Evolutionary conservation across 345 rosid genomes (phyloP), one percentile per base, ranked within the genome.

Genomic region (Abelmoschus esculentus): DNA sequence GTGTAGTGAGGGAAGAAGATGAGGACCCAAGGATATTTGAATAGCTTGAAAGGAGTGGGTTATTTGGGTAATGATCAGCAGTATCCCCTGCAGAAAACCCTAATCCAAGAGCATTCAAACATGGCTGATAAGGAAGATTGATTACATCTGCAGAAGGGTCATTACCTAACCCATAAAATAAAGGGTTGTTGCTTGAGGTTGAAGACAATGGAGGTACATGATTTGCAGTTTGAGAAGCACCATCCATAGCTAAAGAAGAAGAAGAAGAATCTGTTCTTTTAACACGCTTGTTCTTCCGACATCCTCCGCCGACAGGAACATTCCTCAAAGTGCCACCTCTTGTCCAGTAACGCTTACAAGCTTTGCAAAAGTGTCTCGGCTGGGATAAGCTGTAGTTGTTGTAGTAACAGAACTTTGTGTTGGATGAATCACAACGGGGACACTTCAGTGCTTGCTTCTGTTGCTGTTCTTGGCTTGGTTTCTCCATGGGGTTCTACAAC

Each of bases 401-500:
- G 81, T 85, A 89, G 86, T 89, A 89, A 60, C 93, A 89, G 72
- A 87, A 87, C 78, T 89, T 89, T 12, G 92, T 87, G 84, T 87
- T 89, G 0, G 88, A 80, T 0, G 96, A 89, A 42, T 89, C 89
- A 53, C 95, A 89, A 18, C 95, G 91, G 52, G 95, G 95, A 72
- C 95, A 89, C 76, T 82, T 89, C 1, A 86, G 84, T 49, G 89
- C 79, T 3, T 70, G 87, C 0, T 68, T 81, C 14, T 75, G 40
- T 36, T 77, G 86, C 11, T 74, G 89, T 58, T 75, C 70, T 67
- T 75, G 78, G 63, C 68, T 72, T 46, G 79, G 77, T 71, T 73
- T 78, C 70, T 82, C 86, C 84, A 79, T 73, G 54, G 66, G 72
- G 62, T 79, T 79, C 81, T 89, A 83, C 83, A 65, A 44, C 68